These are phyloP conservation scores for Hawksworthiomyces lignivorus DNA, from an alignment of 2,329 filamentous ascomycete species.

Conservation along the genomic window DNA sequence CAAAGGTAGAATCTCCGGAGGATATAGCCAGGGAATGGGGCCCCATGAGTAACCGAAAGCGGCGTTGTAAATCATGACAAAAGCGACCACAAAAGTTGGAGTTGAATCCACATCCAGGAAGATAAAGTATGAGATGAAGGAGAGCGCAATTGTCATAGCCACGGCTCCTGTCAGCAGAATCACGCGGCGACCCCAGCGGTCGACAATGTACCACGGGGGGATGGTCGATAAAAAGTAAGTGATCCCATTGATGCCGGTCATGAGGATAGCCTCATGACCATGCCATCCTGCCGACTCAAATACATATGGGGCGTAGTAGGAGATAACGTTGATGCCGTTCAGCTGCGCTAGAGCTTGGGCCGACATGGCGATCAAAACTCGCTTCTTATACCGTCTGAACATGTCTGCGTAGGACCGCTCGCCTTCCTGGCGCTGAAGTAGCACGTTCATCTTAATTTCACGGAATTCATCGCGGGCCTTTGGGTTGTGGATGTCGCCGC, in stretches of 20 bases:
- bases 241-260: slow-evolving; percentile 89
- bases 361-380: slow-evolving; percentile 98
- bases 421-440: slow-evolving; percentile 88
- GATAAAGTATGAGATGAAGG: slow-evolving; percentile 89
- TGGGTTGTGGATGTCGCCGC: slow-evolving; percentile 86
- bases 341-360: slow-evolving; percentile 92
- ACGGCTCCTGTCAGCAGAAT: slow-evolving; percentile 87
- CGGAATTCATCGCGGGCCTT: slow-evolving; percentile 94
- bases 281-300: slow-evolving; percentile 97
- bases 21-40: slow-evolving; percentile 95
- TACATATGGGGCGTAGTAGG: slow-evolving; percentile 93
- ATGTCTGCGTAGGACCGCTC: slow-evolving; percentile 88
- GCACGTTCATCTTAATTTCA: slow-evolving; percentile 97
- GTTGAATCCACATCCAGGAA: slow-evolving; percentile 75
- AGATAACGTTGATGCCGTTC: slow-evolving; percentile 99
- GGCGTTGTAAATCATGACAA: slow-evolving; percentile 98
- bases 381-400: slow-evolving; percentile 86
- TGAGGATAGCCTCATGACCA: slow-evolving; percentile 82
- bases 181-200: slow-evolving; percentile 79
- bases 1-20: slow-evolving; percentile 93
- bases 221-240: slow-evolving; percentile 89
- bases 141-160: slow-evolving; percentile 82
- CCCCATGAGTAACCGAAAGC: slow-evolving; percentile 95
- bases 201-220: slow-evolving; percentile 94
- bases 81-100: slow-evolving; percentile 77